phyloP scores from a whole-genome alignment of 495 filamentous ascomycete genomes.

The Neohortaea acidophila region DNA sequence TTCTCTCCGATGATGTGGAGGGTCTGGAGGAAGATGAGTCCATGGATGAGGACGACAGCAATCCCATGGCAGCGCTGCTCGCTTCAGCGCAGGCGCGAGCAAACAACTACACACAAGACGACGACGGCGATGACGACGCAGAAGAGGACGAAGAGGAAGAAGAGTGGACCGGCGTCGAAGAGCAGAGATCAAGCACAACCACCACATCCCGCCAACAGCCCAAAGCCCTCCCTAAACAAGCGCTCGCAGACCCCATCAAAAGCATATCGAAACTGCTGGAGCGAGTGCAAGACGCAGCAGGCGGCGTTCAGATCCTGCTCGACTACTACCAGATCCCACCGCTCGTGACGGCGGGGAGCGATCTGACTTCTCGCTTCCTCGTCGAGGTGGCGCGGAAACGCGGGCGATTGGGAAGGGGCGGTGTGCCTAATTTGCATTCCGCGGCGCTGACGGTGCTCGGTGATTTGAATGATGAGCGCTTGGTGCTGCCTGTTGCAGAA shows the following conservation, averaged over 20 bases:
- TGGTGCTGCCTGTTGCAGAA: constrained; percentile 43
- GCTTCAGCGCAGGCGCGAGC: constrained; percentile 82
- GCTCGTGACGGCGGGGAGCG: constrained; percentile 49
- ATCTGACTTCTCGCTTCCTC: constrained; percentile 80
- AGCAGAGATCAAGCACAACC: constrained; percentile 20
- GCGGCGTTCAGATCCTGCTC: constrained; percentile 58
- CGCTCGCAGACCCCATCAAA: constrained; percentile 79
- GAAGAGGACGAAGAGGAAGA: constrained; percentile 36
- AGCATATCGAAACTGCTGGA: constrained; percentile 69
- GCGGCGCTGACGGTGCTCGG: constrained; percentile 86
- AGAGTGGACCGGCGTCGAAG: constrained; percentile 24
- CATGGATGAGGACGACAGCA: constrained; percentile 41
- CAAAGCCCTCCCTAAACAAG: constrained; percentile 69
- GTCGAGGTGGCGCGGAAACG: constrained; percentile 88
- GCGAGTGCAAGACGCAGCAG: constrained; percentile 55
- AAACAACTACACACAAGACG: constrained; percentile 45
- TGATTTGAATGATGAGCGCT: constrained; percentile 90
- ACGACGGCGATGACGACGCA: constrained; percentile 32
- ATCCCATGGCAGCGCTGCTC: constrained; percentile 84
- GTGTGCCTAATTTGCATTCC: constrained; percentile 71
- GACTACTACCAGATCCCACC: constrained; percentile 68
- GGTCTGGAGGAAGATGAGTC: constrained; percentile 35
- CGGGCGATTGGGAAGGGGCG: constrained; percentile 75
- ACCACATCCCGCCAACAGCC: constrained; percentile 23
- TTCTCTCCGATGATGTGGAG: constrained; percentile 21